Evolutionary conservation across 2,329 filamentous ascomycete species (phyloP).

Genomic region (Penicillium sclerotigenum): DNA sequence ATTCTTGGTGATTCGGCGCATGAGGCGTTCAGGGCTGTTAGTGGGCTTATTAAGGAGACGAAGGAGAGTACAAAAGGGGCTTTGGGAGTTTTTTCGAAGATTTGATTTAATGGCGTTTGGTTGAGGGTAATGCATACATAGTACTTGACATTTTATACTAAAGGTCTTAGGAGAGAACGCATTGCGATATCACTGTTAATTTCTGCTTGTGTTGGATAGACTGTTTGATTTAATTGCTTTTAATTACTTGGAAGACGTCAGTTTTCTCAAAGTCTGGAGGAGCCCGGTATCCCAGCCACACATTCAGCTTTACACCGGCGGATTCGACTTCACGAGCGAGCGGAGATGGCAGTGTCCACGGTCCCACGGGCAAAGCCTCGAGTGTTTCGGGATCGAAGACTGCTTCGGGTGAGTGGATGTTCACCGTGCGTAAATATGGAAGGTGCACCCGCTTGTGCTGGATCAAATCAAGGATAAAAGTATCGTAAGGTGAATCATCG

Average conservation of each 20-base stretch:
- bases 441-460: constrained; percentile 3
- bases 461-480: constrained; percentile 4
- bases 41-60: constrained; percentile 74
- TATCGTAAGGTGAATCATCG: not conserved
- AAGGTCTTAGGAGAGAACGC: not conserved
- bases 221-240: not conserved
- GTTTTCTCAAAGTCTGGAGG: not conserved
- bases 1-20: constrained; percentile 76
- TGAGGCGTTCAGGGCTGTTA: constrained; percentile 67
- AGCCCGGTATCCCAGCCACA: constrained; percentile 1
- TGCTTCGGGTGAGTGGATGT: not conserved
- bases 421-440: constrained; percentile 3
- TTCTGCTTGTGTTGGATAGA: too few species aligned
- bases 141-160: not conserved
- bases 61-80: constrained; percentile 66
- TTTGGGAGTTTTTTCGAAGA: constrained; percentile 64
- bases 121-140: too few species aligned
- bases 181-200: too few species aligned
- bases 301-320: constrained; percentile 1
- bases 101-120: constrained; percentile 31
- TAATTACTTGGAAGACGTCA: not conserved
- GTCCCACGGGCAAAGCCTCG: not conserved
- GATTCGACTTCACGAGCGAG: constrained; percentile 1
- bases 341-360: not conserved
- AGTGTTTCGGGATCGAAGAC: not conserved